phyloP scores from a whole-genome alignment of 371 early-diverging fungal genomes.

The Blyttiomyces sp. region DNA sequence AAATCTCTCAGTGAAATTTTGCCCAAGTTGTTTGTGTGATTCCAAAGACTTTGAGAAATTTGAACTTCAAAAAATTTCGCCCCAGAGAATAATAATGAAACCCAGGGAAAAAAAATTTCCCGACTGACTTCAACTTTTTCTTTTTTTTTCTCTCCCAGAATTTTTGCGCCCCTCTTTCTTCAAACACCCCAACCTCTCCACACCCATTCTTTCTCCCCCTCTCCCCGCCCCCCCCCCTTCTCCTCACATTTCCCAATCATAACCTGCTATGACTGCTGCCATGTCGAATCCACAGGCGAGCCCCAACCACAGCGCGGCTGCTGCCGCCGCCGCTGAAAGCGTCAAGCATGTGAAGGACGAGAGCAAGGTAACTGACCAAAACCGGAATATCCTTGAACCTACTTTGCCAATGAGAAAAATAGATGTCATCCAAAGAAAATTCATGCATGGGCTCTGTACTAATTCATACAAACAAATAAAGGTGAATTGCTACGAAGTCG shows the following conservation, averaged over 20 bases:
- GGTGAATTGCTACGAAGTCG: constrained; percentile 69
- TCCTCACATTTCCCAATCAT: neutral
- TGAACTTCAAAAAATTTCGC: no score
- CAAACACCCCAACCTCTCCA: no score
- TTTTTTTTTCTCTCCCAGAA: no score
- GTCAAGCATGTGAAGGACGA: neutral
- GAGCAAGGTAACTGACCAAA: neutral
- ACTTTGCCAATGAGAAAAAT: neutral
- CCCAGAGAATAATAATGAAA: no score
- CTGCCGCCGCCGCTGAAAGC: constrained; percentile 11
- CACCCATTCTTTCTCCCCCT: no score
- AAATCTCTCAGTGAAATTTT: no score
- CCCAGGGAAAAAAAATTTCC: no score
- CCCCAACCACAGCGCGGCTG: constrained; percentile 10
- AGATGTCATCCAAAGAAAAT: neutral
- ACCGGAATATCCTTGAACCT: neutral
- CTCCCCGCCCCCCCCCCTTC: neutral
- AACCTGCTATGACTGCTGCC: constrained; percentile 9
- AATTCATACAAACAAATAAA: no score
- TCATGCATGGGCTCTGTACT: neutral
- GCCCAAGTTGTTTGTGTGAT: no score
- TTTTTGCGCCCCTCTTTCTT: no score
- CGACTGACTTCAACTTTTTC: no score
- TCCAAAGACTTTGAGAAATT: no score
- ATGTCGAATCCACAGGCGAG: constrained; percentile 2